A percentile compares a stretch with the other conserved stretches of the same genome.
Conservation (phyloP, 2,329 filamentous ascomycete genomes). For the Magnaporthiopsis poae region DNA sequence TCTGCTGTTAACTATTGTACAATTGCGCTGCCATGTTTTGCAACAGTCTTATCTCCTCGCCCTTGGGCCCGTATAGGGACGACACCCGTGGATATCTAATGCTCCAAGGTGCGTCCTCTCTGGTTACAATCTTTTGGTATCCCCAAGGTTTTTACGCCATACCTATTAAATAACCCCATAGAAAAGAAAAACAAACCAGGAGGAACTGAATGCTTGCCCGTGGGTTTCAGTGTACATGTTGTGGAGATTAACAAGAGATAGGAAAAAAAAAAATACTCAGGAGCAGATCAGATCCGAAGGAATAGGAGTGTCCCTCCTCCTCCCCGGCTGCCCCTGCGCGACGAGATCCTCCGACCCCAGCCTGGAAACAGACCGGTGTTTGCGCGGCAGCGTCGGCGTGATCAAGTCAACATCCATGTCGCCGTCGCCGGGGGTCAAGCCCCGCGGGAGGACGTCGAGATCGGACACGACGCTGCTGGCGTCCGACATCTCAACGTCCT, state of each 20-base stretch:
- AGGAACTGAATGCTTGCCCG: not conserved
- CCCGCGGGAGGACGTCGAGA: not conserved
- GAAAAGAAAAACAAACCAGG: not conserved
- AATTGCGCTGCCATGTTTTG: not conserved
- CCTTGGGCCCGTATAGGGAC: not conserved
- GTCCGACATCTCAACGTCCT: conserved; percentile 10
- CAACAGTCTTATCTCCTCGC: not conserved
- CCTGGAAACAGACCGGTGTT: not conserved
- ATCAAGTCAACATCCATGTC: conserved; percentile 17
- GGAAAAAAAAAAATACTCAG: not conserved
- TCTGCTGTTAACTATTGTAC: not conserved
- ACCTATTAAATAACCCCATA: not conserved
- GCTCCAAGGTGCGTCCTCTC: not conserved
- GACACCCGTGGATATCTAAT: no score
- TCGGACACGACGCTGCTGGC: conserved; percentile 7
- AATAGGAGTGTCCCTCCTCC: conserved; percentile 25
- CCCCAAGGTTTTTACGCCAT: not conserved
- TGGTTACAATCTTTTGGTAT: not conserved
- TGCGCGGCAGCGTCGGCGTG: conserved; percentile 9
- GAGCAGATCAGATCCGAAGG: conserved; percentile 7
- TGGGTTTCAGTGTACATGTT: not conserved
- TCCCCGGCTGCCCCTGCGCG: conserved; percentile 17
- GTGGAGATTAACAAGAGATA: not conserved
- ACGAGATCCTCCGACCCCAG: conserved; percentile 18
- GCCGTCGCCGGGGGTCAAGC: conserved; percentile 16